Evolutionary conservation across 108 stramenopile species (phyloP), one percentile per base, ranked within the genome.

Genomic region (Cyclostephanos tholiformis): DNA sequence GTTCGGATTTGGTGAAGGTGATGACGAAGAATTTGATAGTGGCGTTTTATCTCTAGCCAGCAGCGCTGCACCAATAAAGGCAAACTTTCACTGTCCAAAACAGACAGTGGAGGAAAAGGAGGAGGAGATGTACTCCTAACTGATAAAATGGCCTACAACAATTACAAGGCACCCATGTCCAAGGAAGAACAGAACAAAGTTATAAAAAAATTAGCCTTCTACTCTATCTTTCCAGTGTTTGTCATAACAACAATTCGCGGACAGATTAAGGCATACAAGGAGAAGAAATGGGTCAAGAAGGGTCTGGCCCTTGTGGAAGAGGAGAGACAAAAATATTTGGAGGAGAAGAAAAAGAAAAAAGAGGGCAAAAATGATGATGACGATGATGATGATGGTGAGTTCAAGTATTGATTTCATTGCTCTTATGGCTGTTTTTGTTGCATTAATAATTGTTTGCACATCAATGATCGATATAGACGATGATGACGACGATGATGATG

Each of bases 131-230:
- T 79, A 39, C 27, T 79, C 22, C 50, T 79, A 23, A 79, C 67
- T 25, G 78, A 79, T 59, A 79, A 68, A 68, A 68, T 79, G 71
- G 78, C 78, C 13, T 79, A 68, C 67, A 72, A 79, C 67, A 79
- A 79, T 36, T 72, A 79, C 43, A 71, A 79, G 49, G 78, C 52
- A 19, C 38, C 78, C 57, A 20, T 67, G 14, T 51, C 71, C 9
- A 72, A 79, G 62, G 60, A 52, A 35, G 71, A 67, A 52, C 65
- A 79, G 12, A 69, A 49, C 29, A 67, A 68, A 53, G 67, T 48
- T 41, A 72, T 79, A 44, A 79, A 79, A 56, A 79, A 79, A 66
- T 36, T 58, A 29, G 67, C 70, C 26, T 72, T 79, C 30, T 69
- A 69, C 60, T 69, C 78, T 4, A 72, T 79, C 49, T 79, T 79